Conservation (phyloP, 1,284 basidiomycete species). For the Laetiporus sulphureus region DNA sequence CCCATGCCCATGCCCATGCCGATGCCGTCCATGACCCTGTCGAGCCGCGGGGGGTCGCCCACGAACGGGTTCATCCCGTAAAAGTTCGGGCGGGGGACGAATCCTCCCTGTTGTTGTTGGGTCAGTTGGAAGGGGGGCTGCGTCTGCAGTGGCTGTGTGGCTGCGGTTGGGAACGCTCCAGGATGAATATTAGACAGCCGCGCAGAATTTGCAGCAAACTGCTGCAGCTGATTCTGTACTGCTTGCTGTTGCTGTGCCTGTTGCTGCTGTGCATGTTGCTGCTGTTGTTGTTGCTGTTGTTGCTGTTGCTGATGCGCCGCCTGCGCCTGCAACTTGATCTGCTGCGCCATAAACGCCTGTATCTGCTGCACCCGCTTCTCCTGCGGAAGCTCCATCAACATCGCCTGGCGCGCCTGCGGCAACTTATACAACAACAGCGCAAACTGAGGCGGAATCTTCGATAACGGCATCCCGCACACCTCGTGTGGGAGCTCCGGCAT, state of each 20-base stretch:
- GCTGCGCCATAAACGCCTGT: not conserved
- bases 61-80: too few species aligned
- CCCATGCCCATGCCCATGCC: too few species aligned
- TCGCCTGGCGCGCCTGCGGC: conserved; percentile 7
- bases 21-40: too few species aligned
- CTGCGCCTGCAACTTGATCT: conserved; percentile 12
- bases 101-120: too few species aligned
- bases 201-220: too few species aligned
- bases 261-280: conserved; percentile 14
- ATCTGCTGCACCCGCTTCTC: conserved; percentile 8
- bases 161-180: too few species aligned
- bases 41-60: too few species aligned
- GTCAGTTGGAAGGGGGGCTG: too few species aligned
- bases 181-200: too few species aligned
- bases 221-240: conserved; percentile 6
- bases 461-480: conserved; percentile 9
- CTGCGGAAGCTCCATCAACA: conserved; percentile 8
- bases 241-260: conserved; percentile 15
- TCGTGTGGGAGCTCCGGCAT: conserved; percentile 43
- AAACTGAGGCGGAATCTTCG: conserved; percentile 1
- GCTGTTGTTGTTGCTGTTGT: conserved; percentile 10
- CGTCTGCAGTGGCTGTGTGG: too few species aligned
- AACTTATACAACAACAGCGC: conserved; percentile 23
- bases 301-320: conserved; percentile 17
- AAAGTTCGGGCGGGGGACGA: too few species aligned